A percentile compares a stretch with the other conserved stretches of the same genome.
These are phyloP conservation scores for Sphagnum contortum DNA, from an alignment of 225 moss, liverwort and hornwort species.

Conservation along the genomic window DNA sequence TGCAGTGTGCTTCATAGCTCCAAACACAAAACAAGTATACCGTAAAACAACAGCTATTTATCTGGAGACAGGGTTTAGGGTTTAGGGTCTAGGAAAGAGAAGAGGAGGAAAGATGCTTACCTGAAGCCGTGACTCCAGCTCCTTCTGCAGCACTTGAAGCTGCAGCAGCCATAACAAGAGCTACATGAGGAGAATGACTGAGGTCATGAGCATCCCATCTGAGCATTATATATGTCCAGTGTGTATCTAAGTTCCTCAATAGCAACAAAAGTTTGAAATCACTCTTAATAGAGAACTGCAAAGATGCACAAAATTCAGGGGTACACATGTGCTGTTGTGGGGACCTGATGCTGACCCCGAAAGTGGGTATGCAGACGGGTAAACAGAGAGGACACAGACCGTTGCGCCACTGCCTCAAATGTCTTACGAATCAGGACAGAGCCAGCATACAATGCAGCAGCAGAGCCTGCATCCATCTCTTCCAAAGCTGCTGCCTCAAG, in stretches of 20 bases:
- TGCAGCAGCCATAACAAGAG: constrained; percentile 5
- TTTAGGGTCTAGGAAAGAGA: no score
- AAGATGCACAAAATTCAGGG: no score
- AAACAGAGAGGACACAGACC: constrained; percentile 51
- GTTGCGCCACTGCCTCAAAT: constrained; percentile 57
- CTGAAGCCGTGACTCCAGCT: constrained; percentile 50
- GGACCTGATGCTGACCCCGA: constrained; percentile 48
- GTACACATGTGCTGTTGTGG: no score
- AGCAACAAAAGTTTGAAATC: no score
- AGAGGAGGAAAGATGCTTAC: constrained; percentile 10
- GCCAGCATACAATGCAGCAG: constrained; percentile 36
- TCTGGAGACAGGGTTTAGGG: no score
- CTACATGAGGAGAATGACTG: not conserved
- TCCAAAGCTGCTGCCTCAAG: no score
- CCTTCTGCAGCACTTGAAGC: constrained; percentile 49
- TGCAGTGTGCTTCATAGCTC: no score
- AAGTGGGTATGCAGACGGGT: constrained; percentile 42
- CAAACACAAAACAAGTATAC: no score
- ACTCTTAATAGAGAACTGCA: no score
- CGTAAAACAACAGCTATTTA: no score
- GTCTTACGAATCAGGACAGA: constrained; percentile 47
- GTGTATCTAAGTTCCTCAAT: no score
- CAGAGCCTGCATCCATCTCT: constrained; percentile 19
- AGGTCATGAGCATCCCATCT: not conserved
- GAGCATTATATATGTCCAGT: not conserved